phyloP scores from a whole-genome alignment of 352 stramenopile species.

The Phytophthora litchii region DNA sequence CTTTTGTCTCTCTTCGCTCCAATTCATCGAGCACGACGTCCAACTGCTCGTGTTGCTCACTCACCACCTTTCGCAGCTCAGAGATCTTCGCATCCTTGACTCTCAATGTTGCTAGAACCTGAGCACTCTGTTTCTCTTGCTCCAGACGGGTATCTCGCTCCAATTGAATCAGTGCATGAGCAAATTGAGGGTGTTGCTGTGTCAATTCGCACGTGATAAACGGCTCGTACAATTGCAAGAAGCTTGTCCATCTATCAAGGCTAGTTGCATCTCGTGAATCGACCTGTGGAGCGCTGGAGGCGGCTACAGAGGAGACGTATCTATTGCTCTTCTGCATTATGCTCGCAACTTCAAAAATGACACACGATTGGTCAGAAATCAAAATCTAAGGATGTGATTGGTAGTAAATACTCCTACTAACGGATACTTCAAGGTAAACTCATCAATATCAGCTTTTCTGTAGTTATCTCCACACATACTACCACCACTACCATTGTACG shows the following conservation, averaged over 20 bases:
- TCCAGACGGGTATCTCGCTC: slow-evolving; percentile 24
- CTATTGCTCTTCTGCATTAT: slow-evolving; percentile 1
- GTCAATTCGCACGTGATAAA: slow-evolving; percentile 28
- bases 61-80: slow-evolving; percentile 20
- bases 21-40: slow-evolving; percentile 38
- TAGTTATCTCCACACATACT: slow-evolving; percentile 31
- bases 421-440: slow-evolving; percentile 16
- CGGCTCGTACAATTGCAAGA: slow-evolving; percentile 27
- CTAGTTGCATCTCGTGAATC: background rate
- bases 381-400: slow-evolving; percentile 1
- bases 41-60: slow-evolving; percentile 33
- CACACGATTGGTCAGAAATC: slow-evolving; percentile 11
- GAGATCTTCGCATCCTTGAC: slow-evolving; percentile 27
- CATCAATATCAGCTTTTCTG: slow-evolving; percentile 26
- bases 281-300: slow-evolving; percentile 1
- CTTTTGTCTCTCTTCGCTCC: slow-evolving; percentile 31
- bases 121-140: slow-evolving; percentile 29
- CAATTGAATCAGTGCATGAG: slow-evolving; percentile 21
- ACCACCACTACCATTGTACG: slow-evolving; percentile 25
- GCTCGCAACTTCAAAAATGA: slow-evolving; percentile 25
- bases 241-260: slow-evolving; percentile 18
- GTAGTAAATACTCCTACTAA: slow-evolving; percentile 11
- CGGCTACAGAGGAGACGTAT: background rate
- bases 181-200: slow-evolving; percentile 28
- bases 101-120: slow-evolving; percentile 31